Evolutionary conservation across 2,329 filamentous ascomycete species (phyloP), one percentile per base, ranked within the genome.

Genomic region (Alternaria viburni): DNA sequence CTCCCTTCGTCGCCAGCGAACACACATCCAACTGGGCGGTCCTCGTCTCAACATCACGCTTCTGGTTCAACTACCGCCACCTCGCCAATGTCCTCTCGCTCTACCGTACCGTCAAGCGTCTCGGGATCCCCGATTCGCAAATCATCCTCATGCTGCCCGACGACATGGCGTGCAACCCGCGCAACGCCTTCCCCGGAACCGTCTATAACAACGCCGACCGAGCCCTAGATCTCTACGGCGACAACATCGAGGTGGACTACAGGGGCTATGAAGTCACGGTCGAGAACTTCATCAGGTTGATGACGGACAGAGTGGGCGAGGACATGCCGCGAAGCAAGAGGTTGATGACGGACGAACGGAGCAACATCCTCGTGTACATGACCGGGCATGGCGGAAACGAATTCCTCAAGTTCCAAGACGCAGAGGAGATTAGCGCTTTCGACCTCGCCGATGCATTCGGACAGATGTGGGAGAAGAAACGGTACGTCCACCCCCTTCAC

Each of bases 111-210:
- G 96, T 99, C 67, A 99, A 99, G 84, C 92, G 96, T 12, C 89
- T 99, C 41, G 96, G 96, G 51, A 99, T 99, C 64, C 96, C 96
- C 36, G 96, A 99, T 82, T 97, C 93, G 55, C 96, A 99, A 80
- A 99, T 99, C 82, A 98, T 99, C 79, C 91, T 99, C 70, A 98
- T 99, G 94, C 89, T 99, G n/a, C 96, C 96, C 21, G 96, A 99
- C 80, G 96, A 99, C 83, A 98, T 99, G 93, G 96, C 96, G 43
- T 99, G 96, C 86, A 99, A 99, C 82, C 96, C 96, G 30, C 93
- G 96, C 75, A 99, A 99, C 80, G 93, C 94, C 54, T 99, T 99
- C 80, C 94, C 96, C 0, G 96, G 96, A 56, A 97, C 94, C 57
- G 96, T 99, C 28, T 99, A 98, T 86, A 97, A 96, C 82, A 98